Percentiles rank a stretch among this genome's conserved stretches.
These are phyloP conservation scores for Alternaria longipes DNA, from an alignment of 2,329 filamentous ascomycete species.

Conservation along the genomic window DNA sequence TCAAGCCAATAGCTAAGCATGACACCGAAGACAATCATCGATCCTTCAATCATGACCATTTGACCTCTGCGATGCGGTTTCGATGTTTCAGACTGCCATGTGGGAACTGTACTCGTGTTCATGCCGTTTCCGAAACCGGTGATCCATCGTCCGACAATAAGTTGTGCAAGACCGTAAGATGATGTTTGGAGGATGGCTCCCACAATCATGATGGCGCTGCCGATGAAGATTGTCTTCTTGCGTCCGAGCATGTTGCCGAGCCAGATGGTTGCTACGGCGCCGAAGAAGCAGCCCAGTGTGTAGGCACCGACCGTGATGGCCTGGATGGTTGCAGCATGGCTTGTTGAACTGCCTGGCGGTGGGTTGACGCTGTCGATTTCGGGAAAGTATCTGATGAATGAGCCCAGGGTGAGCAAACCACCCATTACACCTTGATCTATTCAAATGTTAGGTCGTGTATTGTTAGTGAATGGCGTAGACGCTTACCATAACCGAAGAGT, in stretches of 20 bases:
- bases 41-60: slow-evolving; percentile 59
- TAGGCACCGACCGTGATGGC: slow-evolving; percentile 53
- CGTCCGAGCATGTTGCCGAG: slow-evolving; percentile 68
- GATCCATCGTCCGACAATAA: slow-evolving; percentile 61
- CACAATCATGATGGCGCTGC: slow-evolving; percentile 65
- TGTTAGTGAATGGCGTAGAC: neutral
- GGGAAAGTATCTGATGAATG: slow-evolving; percentile 62
- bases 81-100: slow-evolving; percentile 59
- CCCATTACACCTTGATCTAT: slow-evolving; percentile 65
- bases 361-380: slow-evolving; percentile 52
- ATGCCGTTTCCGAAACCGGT: slow-evolving; percentile 57
- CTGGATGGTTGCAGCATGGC: slow-evolving; percentile 54
- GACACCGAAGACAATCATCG: slow-evolving; percentile 57
- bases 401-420: slow-evolving; percentile 71
- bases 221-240: slow-evolving; percentile 67
- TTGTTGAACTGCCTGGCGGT: slow-evolving; percentile 41
- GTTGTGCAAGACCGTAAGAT: slow-evolving; percentile 56
- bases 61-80: slow-evolving; percentile 58
- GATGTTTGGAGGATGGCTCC: slow-evolving; percentile 68
- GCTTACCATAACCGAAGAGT: slow-evolving; percentile 67
- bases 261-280: slow-evolving; percentile 55
- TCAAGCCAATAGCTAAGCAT: slow-evolving; percentile 55
- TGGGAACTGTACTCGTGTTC: slow-evolving; percentile 52
- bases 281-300: slow-evolving; percentile 57
- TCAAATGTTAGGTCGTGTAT: slow-evolving; percentile 13